phyloP scores from a whole-genome alignment of 2,329 filamentous ascomycete species.

The Botrytis fabae region DNA sequence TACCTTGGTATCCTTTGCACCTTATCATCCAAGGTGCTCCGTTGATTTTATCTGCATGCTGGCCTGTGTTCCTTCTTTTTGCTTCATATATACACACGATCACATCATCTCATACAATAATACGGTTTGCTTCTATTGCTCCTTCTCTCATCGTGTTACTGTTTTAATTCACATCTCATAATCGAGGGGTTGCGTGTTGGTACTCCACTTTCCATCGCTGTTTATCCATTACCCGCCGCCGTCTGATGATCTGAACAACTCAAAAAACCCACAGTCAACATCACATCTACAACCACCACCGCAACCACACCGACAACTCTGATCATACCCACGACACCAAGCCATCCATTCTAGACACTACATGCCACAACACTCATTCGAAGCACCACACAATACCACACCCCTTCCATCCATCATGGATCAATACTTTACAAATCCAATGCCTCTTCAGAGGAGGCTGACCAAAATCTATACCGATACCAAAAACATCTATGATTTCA shows the following conservation, averaged over 20 bases:
- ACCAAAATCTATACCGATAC: slow-evolving; percentile 79
- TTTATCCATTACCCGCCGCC: neutral
- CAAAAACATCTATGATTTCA: slow-evolving; percentile 74
- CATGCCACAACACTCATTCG: neutral
- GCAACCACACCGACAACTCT: neutral
- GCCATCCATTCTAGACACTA: neutral
- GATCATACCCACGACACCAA: neutral
- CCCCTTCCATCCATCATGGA: slow-evolving; percentile 31
- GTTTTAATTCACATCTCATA: neutral
- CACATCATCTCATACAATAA: neutral
- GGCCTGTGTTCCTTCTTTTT: neutral
- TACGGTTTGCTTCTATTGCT: neutral
- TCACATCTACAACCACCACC: too few relatives aligned
- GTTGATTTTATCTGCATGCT: neutral
- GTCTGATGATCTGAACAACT: neutral
- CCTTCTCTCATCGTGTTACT: neutral
- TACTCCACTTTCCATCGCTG: neutral
- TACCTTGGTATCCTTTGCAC: too few relatives aligned
- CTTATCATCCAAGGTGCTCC: neutral
- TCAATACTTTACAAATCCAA: slow-evolving; percentile 35
- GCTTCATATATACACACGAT: neutral
- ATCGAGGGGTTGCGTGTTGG: neutral
- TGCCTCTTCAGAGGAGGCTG: slow-evolving; percentile 59
- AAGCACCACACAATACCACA: neutral
- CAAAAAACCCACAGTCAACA: neutral